Evolutionary conservation across 1,284 basidiomycete genomes (phyloP), one percentile per base, ranked within the genome.

Genomic region (Singerocomus rubriflavus): DNA sequence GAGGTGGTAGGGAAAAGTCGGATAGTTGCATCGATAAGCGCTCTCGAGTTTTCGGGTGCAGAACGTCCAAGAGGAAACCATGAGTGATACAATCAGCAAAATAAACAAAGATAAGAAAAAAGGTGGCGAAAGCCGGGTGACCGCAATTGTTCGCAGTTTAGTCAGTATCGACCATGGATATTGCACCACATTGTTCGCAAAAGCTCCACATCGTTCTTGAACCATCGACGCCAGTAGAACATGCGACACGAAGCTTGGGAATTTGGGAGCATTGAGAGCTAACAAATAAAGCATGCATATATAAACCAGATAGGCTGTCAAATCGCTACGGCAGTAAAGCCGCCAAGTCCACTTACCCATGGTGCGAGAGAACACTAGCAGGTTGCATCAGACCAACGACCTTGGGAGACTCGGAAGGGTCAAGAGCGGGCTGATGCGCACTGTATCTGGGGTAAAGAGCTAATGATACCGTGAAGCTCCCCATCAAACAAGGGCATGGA

Each of bases 131-230:
- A 50, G 52, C 51, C 44, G 27, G 30, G 46, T 44, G 39, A 47
- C 39, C 9, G 8, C 25, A 11, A 16, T 25, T 44, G 44, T 35
- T 52, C 13, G 43, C 30, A 32, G 31, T 47, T 70, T 71, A 85
- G 67, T 87, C 84, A 68, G 76, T 77, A 67, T 88, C 84, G 69
- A 91, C 85, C 83, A 90, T 90, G 60, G 87, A 87, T 67, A 91
- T 89, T 51, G 88, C 84, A 68, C 88, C 88, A 65, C 88, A 91
- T 73, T 89, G 78, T 75, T 90, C 85, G 69, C 88, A 91, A 66
- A 86, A 84, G 58, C 83, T 85, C 88, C 88, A 91, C 84, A 91
- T 91, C 27, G 87, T 84, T 58, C 84, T 74, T 64, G 76, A 75
- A 56, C 83, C 84, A 52, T 79, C 78, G 51, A 75, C 65, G 48